A percentile compares a stretch with the other conserved stretches of the same genome.
phyloP scores from a whole-genome alignment of 805 yeast species.

The Priceomyces haplophilus region DNA sequence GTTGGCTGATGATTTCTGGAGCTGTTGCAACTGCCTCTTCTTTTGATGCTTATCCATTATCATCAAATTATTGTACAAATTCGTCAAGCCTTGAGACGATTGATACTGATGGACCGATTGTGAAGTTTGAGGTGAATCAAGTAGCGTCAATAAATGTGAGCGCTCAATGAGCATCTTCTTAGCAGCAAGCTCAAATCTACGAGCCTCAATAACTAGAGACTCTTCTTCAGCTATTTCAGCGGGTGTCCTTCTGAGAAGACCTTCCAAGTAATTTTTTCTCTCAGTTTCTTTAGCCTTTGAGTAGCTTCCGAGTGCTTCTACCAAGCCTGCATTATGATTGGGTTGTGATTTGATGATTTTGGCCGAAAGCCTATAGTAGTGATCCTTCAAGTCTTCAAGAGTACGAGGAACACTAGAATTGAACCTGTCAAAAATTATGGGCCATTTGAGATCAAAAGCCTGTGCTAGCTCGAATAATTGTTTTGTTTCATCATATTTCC shows the following conservation, averaged over 20 bases:
- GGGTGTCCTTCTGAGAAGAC: conserved; percentile 78
- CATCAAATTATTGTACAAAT: conserved; percentile 76
- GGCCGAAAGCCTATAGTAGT: conserved; percentile 69
- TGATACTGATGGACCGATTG: conserved; percentile 73
- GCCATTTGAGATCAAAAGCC: conserved; percentile 62
- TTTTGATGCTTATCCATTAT: conserved; percentile 60
- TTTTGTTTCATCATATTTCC: conserved; percentile 77
- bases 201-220: conserved; percentile 86
- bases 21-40: conserved; percentile 47
- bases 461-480: conserved; percentile 72
- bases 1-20: conserved; percentile 13
- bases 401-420: conserved; percentile 37
- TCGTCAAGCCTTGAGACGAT: conserved; percentile 86
- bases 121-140: conserved; percentile 83
- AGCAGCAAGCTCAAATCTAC: conserved; percentile 88
- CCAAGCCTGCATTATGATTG: conserved; percentile 42
- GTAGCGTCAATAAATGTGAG: conserved; percentile 66
- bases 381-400: conserved; percentile 78
- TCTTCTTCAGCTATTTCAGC: conserved; percentile 99
- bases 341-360: conserved; percentile 45
- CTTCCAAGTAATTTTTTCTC: conserved; percentile 76
- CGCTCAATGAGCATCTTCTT: conserved; percentile 84
- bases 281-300: conserved; percentile 70
- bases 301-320: conserved; percentile 60
- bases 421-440: conserved; percentile 62